Evolutionary conservation across 345 rosid genomes (phyloP).

Genomic region (Dipteronia sinensis): DNA sequence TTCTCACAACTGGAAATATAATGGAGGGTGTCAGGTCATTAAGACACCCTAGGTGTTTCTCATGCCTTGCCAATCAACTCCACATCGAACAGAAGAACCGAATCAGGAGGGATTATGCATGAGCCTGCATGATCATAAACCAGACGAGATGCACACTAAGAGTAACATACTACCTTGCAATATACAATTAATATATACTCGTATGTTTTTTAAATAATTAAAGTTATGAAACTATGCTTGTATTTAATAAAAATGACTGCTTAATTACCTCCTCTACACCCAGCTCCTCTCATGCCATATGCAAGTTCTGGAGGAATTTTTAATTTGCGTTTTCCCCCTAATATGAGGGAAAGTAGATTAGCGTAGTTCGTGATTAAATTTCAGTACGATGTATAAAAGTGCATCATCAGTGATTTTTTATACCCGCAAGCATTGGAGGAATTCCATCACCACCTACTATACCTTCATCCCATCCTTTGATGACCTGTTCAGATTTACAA

Average conservation of each 20-base stretch:
- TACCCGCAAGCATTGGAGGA: conserved; percentile 94
- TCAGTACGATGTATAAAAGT: neutral
- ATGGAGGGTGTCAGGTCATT: neutral
- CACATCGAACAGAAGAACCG: conserved; percentile 78
- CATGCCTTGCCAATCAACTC: conserved; percentile 82
- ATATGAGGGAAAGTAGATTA: conserved; percentile 1
- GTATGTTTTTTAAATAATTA: no score
- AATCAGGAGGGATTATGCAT: conserved; percentile 83
- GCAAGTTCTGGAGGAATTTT: conserved; percentile 83
- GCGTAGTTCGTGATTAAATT: neutral
- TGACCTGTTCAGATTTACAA: conserved; percentile 49
- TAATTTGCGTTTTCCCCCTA: conserved; percentile 73
- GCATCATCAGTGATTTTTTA: neutral
- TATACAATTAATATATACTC: no score
- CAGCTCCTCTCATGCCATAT: conserved; percentile 90
- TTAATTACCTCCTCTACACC: conserved; percentile 81
- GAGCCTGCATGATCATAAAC: conserved; percentile 55
- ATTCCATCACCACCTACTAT: conserved; percentile 82
- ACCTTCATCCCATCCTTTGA: conserved; percentile 92
- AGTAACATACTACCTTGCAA: neutral
- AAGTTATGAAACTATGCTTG: neutral
- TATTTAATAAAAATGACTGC: neutral
- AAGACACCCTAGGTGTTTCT: conserved; percentile 12
- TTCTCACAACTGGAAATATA: neutral
- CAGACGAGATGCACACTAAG: neutral